Percentiles rank a stretch among this genome's conserved stretches.
These are phyloP conservation scores for Pleurozium schreberi DNA, from an alignment of 225 moss, liverwort and hornwort species.

Conservation along the genomic window DNA sequence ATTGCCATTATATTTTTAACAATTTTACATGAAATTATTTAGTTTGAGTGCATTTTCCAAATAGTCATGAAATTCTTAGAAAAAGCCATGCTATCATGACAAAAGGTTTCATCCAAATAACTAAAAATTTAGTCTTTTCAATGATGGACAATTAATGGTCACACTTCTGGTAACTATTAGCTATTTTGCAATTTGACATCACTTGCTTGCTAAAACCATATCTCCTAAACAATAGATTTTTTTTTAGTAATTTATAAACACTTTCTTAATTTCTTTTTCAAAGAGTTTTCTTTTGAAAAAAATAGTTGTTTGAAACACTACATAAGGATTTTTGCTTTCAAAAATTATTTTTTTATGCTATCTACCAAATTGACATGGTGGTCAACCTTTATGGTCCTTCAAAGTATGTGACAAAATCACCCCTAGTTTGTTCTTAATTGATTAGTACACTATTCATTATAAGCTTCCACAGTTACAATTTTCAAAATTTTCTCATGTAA, in stretches of 20 bases:
- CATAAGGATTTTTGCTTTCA: background rate
- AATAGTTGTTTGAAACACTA: background rate
- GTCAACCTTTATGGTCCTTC: no score
- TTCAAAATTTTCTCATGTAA: background rate
- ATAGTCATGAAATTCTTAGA: background rate
- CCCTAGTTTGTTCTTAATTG: no score
- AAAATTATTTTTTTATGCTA: no score
- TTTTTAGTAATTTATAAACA: background rate
- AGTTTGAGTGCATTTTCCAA: background rate
- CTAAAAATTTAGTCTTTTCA: background rate
- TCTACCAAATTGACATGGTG: background rate
- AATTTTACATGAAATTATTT: background rate
- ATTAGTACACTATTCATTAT: no score
- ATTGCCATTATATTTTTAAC: background rate
- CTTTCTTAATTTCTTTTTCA: background rate
- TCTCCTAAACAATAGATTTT: background rate
- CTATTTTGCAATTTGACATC: background rate
- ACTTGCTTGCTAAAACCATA: background rate
- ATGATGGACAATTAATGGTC: background rate
- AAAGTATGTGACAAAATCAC: background rate
- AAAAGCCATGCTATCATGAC: background rate
- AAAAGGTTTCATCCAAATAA: background rate
- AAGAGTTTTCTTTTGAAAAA: rapidly evolving
- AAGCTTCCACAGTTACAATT: background rate
- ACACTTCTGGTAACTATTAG: rapidly evolving